phyloP scores from a whole-genome alignment of 2,329 filamentous ascomycete genomes.

The Neonectria magnoliae region DNA sequence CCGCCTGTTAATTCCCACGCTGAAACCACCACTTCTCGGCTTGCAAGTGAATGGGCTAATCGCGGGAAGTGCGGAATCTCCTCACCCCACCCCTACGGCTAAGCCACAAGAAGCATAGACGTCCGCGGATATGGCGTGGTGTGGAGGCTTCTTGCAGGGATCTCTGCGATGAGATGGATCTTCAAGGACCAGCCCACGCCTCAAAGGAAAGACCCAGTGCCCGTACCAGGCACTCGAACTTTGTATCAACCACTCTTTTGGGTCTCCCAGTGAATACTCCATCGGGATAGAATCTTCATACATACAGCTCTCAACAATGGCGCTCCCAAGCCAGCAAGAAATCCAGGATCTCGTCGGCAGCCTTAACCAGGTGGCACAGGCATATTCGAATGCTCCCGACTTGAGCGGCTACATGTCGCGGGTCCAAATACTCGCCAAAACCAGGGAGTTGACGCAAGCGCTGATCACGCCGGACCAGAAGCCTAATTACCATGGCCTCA shows the following conservation, averaged over 20 bases:
- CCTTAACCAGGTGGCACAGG: slow-evolving; percentile 31
- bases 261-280: not conserved
- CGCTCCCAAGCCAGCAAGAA: slow-evolving; percentile 32
- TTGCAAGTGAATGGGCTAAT: not conserved
- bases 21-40: not conserved
- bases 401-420: slow-evolving; percentile 40
- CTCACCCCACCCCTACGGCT: slow-evolving; percentile 2
- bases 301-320: slow-evolving; percentile 12
- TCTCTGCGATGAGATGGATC: not conserved
- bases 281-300: not conserved
- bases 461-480: slow-evolving; percentile 43
- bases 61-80: not conserved
- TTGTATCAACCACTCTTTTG: not conserved
- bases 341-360: slow-evolving; percentile 33
- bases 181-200: slow-evolving; percentile 11
- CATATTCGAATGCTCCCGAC: slow-evolving; percentile 39
- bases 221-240: not conserved
- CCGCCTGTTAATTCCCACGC: too few relatives aligned
- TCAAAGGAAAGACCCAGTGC: not conserved
- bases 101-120: slow-evolving; percentile 12
- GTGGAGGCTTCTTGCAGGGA: not conserved
- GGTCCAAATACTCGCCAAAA: slow-evolving; percentile 41
- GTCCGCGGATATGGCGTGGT: slow-evolving; percentile 14
- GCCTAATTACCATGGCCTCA: slow-evolving; percentile 47
- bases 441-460: slow-evolving; percentile 40